These are phyloP conservation scores for Apostasia shenzhenica DNA, from an alignment of 106 monocot species.

Conservation along the genomic window DNA sequence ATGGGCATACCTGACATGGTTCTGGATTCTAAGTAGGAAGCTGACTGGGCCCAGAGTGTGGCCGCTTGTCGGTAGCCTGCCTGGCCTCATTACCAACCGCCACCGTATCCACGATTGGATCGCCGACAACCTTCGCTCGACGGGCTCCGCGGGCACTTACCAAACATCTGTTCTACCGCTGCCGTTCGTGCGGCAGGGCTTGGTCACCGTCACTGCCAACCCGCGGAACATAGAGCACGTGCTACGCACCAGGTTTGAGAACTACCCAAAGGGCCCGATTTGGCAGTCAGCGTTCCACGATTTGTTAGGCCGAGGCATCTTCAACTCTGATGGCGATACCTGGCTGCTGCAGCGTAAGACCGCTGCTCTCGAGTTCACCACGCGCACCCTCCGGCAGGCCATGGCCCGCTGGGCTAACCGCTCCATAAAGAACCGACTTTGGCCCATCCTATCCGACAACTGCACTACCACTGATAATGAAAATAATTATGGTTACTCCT, in stretches of 20 bases:
- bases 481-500: neutral
- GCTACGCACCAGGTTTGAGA: constrained; percentile 69
- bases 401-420: constrained; percentile 78
- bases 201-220: constrained; percentile 78
- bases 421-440: constrained; percentile 50
- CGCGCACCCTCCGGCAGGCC: constrained; percentile 73
- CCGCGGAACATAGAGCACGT: constrained; percentile 84
- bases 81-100: constrained; percentile 55
- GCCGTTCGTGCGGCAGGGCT: constrained; percentile 56
- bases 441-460: constrained; percentile 50
- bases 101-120: constrained; percentile 75
- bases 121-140: constrained; percentile 44
- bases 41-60: constrained; percentile 52
- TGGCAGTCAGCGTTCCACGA: constrained; percentile 83
- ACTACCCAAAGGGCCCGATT: constrained; percentile 86
- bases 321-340: constrained; percentile 83
- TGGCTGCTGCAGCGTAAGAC: constrained; percentile 90
- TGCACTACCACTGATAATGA: neutral
- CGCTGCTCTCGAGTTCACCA: constrained; percentile 90
- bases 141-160: constrained; percentile 56
- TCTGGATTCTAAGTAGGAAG: constrained; percentile 33
- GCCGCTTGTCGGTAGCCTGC: constrained; percentile 63
- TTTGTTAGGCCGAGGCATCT: constrained; percentile 78
- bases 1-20: constrained; percentile 55
- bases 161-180: constrained; percentile 76